Conservation (phyloP, 148 eudicot genomes). For the Rhododendron simsii region DNA sequence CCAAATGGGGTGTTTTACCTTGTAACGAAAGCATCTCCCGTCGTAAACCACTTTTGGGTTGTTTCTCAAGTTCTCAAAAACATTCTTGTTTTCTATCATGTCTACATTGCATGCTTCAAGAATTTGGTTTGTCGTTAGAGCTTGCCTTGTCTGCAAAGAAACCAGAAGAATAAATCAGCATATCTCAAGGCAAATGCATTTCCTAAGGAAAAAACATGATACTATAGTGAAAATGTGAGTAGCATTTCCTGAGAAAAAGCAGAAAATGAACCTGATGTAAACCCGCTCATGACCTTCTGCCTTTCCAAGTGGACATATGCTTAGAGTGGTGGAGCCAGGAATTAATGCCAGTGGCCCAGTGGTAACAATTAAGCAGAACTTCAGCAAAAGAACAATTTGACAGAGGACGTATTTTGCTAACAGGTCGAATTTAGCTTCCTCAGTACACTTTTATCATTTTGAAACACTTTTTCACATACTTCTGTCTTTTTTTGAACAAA, state of each 20-base stretch:
- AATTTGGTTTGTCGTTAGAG: conserved; percentile 70
- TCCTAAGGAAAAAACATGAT: too few species aligned
- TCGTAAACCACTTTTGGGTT: conserved; percentile 71
- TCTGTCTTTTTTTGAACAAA: too few species aligned
- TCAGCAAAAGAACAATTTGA: neutral
- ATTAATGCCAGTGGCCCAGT: neutral
- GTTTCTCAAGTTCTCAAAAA: conserved; percentile 73
- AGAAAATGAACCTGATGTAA: neutral
- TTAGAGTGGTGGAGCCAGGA: neutral
- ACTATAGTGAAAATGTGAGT: neutral
- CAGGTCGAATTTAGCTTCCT: too few species aligned
- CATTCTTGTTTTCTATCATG: conserved; percentile 50
- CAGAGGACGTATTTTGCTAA: neutral
- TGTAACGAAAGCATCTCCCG: conserved; percentile 61
- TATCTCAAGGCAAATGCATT: neutral
- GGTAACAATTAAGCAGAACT: neutral
- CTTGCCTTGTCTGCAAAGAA: conserved; percentile 51
- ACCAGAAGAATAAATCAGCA: neutral
- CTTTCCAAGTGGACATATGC: neutral
- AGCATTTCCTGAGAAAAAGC: neutral
- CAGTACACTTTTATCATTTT: too few species aligned
- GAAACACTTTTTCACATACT: too few species aligned
- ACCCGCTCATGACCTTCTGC: neutral
- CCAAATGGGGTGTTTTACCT: conserved; percentile 36
- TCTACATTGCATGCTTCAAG: conserved; percentile 64